A percentile compares a stretch with the other conserved stretches of the same genome.
Conservation (phyloP, 129 eudicot genomes). For the Pittosporum tobira region DNA sequence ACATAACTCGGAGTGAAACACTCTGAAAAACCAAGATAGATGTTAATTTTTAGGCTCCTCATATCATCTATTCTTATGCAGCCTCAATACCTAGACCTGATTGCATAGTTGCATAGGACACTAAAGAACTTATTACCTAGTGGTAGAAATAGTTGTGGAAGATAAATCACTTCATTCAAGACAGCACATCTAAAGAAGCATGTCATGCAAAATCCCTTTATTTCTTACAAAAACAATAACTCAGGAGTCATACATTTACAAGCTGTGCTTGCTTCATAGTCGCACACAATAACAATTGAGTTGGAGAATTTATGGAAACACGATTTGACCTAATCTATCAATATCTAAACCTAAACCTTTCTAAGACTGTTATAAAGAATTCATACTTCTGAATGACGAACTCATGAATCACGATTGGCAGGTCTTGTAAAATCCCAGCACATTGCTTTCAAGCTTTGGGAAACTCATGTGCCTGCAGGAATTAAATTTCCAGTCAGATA, state of each 20-base stretch:
- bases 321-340: neutral
- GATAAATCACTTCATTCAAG: neutral
- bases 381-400: conserved; percentile 33
- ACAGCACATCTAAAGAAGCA: neutral
- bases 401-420: conserved; percentile 29
- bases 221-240: conserved; percentile 2
- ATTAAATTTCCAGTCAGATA: conserved; percentile 78
- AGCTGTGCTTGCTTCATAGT: neutral
- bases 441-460: conserved; percentile 45
- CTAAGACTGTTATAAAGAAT: conserved; percentile 15
- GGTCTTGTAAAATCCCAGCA: conserved; percentile 50
- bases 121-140: neutral
- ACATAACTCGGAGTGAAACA: conserved; percentile 9
- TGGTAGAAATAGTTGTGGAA: neutral
- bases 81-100: neutral
- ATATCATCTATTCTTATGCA: neutral
- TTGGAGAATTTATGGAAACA: neutral
- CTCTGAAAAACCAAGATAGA: conserved; percentile 5
- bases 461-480: conserved; percentile 98
- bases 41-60: neutral
- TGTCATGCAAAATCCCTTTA: neutral
- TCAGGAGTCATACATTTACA: neutral
- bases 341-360: conserved; percentile 20
- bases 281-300: conserved; percentile 6
- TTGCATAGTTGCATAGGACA: too few relatives aligned